These are phyloP conservation scores for Trichoderma endophyticum DNA, from an alignment of 2,329 filamentous ascomycete species.

Conservation along the genomic window DNA sequence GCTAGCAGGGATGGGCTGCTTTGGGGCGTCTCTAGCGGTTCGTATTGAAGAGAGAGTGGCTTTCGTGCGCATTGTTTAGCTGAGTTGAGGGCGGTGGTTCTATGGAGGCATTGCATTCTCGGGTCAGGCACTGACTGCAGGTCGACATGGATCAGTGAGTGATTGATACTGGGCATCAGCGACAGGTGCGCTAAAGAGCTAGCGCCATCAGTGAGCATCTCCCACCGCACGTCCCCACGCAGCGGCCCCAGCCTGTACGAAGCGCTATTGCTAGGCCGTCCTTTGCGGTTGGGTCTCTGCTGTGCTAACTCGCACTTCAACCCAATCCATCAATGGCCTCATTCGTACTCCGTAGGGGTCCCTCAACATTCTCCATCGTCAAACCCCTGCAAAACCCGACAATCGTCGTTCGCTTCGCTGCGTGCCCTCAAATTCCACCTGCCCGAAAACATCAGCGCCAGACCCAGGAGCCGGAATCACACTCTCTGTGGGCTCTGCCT, in stretches of 20 bases:
- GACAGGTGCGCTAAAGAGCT: neutral
- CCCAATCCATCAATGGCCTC: neutral
- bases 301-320: neutral
- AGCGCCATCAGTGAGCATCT: neutral
- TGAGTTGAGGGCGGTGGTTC: neutral
- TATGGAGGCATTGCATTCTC: neutral
- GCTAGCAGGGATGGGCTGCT: neutral
- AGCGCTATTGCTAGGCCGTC: neutral
- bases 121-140: neutral
- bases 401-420: neutral
- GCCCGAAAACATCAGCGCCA: neutral
- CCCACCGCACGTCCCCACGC: neutral
- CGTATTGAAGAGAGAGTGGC: neutral
- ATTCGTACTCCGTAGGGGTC: neutral
- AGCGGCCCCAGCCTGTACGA: neutral
- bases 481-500: neutral
- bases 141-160: neutral
- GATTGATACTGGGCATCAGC: neutral
- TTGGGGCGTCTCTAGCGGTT: constrained; percentile 8
- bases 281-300: neutral
- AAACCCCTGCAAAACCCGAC: neutral
- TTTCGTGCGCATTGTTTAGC: neutral
- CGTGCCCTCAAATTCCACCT: neutral
- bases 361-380: neutral
- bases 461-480: neutral